phyloP scores from a whole-genome alignment of 1,139 yeast species.

The Lodderomyces orthopsilosis region DNA sequence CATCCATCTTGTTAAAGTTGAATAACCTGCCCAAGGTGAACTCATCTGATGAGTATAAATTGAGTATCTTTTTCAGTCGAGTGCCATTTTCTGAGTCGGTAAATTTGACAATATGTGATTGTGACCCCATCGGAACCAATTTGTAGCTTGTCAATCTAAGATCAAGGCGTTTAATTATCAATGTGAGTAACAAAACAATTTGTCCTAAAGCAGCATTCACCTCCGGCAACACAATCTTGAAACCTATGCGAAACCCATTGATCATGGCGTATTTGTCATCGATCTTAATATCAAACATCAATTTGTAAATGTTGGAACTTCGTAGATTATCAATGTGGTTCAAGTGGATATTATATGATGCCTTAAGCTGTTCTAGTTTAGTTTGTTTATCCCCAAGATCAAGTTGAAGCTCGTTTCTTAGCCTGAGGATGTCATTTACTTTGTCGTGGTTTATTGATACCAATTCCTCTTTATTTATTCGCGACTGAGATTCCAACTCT shows the following conservation, averaged over 20 bases:
- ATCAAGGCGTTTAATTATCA: conserved; percentile 58
- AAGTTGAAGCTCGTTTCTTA: conserved; percentile 52
- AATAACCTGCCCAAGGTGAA: conserved; percentile 67
- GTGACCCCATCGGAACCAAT: conserved; percentile 81
- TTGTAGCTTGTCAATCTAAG: conserved; percentile 58
- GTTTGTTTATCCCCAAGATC: conserved; percentile 46
- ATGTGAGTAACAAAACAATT: conserved; percentile 63
- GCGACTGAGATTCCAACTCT: conserved; percentile 39
- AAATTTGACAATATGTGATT: conserved; percentile 68
- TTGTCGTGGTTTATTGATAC: conserved; percentile 34
- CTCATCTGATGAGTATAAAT: conserved; percentile 63
- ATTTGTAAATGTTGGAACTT: conserved; percentile 75
- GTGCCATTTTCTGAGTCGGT: conserved; percentile 19
- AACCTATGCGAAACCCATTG: conserved; percentile 79
- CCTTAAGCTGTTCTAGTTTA: conserved; percentile 59
- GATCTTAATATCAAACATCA: conserved; percentile 77
- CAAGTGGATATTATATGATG: conserved; percentile 59
- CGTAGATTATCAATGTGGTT: conserved; percentile 68
- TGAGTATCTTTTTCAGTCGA: conserved; percentile 29
- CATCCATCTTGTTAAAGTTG: conserved; percentile 68
- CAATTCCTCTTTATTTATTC: conserved; percentile 38
- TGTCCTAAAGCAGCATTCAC: conserved; percentile 93
- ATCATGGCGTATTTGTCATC: conserved; percentile 79
- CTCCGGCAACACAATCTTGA: conserved; percentile 81
- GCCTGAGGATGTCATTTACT: conserved; percentile 41